Percentiles rank a stretch among this genome's conserved stretches.
phyloP scores from a whole-genome alignment of 2,329 filamentous ascomycete genomes.

The Botrytis elliptica region DNA sequence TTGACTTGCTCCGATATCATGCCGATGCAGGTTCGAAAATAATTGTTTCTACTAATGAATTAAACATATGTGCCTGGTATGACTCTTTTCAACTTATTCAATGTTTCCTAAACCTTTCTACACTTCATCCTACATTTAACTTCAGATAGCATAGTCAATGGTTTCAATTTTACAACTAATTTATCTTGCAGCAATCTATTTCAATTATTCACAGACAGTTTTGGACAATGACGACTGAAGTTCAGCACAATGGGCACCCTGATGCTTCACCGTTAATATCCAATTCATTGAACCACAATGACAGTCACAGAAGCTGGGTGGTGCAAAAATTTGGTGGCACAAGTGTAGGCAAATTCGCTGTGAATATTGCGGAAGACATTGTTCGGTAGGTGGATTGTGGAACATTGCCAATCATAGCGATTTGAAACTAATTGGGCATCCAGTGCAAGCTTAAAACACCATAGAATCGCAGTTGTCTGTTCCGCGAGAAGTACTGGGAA shows the following conservation, averaged over 20 bases:
- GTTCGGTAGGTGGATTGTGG: conserved; percentile 50
- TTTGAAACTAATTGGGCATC: conserved; percentile 19
- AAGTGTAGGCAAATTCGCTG: conserved; percentile 89
- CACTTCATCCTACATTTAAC: not conserved
- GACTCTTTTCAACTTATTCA: conserved; percentile 12
- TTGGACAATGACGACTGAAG: conserved; percentile 30
- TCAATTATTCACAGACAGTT: conserved; percentile 4
- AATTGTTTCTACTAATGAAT: conserved; percentile 12
- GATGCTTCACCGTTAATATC: conserved; percentile 24
- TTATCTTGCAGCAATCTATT: conserved; percentile 9
- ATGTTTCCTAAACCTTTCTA: not conserved
- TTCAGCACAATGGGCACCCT: conserved; percentile 25
- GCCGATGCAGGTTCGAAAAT: conserved; percentile 16
- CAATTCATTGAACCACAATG: conserved; percentile 35
- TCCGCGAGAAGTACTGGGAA: conserved; percentile 92
- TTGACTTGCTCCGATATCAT: conserved; percentile 18
- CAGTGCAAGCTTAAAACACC: conserved; percentile 61
- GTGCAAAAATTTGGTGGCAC: conserved; percentile 96
- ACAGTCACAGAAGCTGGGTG: conserved; percentile 59
- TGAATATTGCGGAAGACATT: conserved; percentile 71
- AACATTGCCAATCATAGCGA: conserved; percentile 12
- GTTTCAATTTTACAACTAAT: conserved; percentile 25
- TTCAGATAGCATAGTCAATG: not conserved
- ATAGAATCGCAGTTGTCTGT: conserved; percentile 88
- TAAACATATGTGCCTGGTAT: conserved; percentile 6